These are phyloP conservation scores for Garcia nutans DNA, from an alignment of 345 rosid genomes.

Conservation along the genomic window DNA sequence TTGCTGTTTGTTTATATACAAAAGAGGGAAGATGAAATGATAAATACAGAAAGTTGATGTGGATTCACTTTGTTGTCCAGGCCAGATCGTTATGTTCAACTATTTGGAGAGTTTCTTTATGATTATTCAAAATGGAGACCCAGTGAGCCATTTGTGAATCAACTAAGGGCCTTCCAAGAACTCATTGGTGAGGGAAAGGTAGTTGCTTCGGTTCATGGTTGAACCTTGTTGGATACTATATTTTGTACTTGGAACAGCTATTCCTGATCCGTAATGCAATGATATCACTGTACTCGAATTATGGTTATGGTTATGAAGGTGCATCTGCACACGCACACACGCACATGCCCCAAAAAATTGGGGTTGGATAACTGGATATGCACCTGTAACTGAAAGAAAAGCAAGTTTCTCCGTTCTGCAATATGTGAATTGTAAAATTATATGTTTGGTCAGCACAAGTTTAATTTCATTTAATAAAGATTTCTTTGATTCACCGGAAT, in stretches of 20 bases:
- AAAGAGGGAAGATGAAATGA: neutral
- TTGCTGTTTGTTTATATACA: neutral
- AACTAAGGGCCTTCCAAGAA: constrained; percentile 75
- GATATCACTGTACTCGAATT: neutral
- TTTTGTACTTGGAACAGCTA: neutral
- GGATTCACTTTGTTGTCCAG: constrained; percentile 39
- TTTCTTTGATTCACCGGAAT: constrained; percentile 7
- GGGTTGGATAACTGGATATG: no score
- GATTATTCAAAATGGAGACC: constrained; percentile 78
- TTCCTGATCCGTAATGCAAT: neutral
- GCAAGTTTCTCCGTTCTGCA: neutral
- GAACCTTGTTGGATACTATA: neutral
- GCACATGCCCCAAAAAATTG: no score
- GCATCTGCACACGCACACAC: no score
- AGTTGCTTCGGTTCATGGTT: neutral
- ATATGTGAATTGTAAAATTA: neutral
- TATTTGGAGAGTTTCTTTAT: constrained; percentile 68
- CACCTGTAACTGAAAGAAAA: neutral
- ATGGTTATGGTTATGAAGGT: no score
- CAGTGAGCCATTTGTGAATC: constrained; percentile 73
- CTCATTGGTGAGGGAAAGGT: constrained; percentile 91
- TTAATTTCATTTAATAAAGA: neutral
- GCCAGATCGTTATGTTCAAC: constrained; percentile 95
- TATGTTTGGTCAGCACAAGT: neutral
- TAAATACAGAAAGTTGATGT: neutral